Conservation (phyloP, 1,284 basidiomycete genomes). For the Mrakiaceae sp. region DNA sequence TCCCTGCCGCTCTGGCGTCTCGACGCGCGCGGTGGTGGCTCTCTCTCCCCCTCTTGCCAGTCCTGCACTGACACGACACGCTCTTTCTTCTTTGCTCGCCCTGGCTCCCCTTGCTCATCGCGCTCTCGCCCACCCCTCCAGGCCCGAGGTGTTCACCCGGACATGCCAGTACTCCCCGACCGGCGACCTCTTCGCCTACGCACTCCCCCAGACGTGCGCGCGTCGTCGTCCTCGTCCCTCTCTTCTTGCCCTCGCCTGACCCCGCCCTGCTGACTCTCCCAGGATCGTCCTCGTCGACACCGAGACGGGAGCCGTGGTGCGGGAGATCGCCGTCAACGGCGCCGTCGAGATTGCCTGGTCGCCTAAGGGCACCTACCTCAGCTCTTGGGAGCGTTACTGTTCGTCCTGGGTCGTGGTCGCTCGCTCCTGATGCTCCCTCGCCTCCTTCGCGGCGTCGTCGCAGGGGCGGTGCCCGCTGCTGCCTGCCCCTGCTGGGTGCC, state of each 20-base stretch:
- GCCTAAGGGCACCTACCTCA: constrained; percentile 80
- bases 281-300: constrained; percentile 69
- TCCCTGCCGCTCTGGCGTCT: too few species aligned
- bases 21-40: too few species aligned
- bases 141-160: constrained; percentile 56
- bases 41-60: background rate
- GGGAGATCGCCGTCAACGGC: constrained; percentile 52
- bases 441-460: too few species aligned
- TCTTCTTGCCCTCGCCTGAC: background rate
- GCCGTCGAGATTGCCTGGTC: constrained; percentile 81
- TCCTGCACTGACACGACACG: too few species aligned
- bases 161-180: constrained; percentile 76
- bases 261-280: constrained; percentile 7
- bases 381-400: constrained; percentile 85
- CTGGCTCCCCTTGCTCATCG: background rate
- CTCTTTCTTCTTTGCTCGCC: background rate
- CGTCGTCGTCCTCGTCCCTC: constrained; percentile 44
- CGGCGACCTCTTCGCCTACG: constrained; percentile 77
- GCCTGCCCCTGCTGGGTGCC: background rate
- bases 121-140: constrained; percentile 4
- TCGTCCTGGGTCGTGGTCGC: constrained; percentile 22
- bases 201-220: constrained; percentile 41
- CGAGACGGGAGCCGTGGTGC: constrained; percentile 55
- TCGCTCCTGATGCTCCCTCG: too few species aligned
- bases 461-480: too few species aligned